A percentile compares a stretch with the other conserved stretches of the same genome.
Conservation (phyloP, 2,329 filamentous ascomycete genomes). For the Fusarium sambucinum region DNA sequence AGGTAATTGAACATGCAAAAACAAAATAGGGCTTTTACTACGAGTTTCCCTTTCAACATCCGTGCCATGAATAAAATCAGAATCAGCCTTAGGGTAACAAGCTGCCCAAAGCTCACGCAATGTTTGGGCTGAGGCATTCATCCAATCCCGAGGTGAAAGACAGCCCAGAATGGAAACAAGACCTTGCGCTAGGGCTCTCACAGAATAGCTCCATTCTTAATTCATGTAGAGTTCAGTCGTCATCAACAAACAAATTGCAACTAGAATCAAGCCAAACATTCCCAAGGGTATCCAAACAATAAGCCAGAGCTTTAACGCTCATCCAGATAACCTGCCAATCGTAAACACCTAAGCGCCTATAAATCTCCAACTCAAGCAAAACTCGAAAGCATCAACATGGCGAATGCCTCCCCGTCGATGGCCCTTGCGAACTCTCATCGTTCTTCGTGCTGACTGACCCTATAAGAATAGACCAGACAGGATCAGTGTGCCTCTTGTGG, state of each 20-base stretch:
- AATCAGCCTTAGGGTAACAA: conserved; percentile 5
- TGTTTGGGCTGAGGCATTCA: not conserved
- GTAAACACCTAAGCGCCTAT: not conserved
- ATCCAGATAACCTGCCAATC: not conserved
- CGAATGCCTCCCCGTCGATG: not conserved
- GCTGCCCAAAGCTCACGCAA: not conserved
- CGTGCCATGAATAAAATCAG: not conserved
- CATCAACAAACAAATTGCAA: not conserved
- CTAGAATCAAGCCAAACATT: not conserved
- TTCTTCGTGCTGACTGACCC: conserved; percentile 13
- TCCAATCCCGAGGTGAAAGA: conserved; percentile 16
- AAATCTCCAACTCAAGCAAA: not conserved
- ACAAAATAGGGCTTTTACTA: not conserved
- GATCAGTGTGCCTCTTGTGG: conserved; percentile 5
- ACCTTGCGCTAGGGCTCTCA: conserved; percentile 9
- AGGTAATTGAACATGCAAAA: rapidly evolving
- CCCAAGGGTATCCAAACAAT: conserved; percentile 4
- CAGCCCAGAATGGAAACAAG: conserved; percentile 11
- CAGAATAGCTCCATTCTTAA: conserved; percentile 12
- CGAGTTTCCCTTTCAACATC: not conserved
- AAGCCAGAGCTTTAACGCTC: not conserved
- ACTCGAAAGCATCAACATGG: not conserved
- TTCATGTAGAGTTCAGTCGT: not conserved
- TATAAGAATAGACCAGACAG: conserved; percentile 20
- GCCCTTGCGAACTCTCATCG: not conserved